These are phyloP conservation scores for Schoenoplectus triqueter DNA, from an alignment of 202 grass and related monocot species.

Conservation along the genomic window DNA sequence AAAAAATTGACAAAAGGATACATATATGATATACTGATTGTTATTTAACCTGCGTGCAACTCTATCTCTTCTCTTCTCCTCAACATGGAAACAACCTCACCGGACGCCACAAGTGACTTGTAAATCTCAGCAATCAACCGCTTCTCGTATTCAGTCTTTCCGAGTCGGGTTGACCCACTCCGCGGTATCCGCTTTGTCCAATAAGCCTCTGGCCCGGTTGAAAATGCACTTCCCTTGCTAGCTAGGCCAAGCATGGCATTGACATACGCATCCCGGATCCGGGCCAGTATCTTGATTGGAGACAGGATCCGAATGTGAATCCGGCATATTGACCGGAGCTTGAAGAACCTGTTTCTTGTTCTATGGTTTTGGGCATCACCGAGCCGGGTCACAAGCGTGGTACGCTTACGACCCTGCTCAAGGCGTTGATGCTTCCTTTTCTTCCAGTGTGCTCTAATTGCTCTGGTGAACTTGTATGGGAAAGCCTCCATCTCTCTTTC, in stretches of 20 bases:
- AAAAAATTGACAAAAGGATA: neutral
- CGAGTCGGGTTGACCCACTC: conserved; percentile 39
- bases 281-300: conserved; percentile 52
- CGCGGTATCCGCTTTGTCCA: conserved; percentile 63
- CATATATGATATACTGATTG: neutral
- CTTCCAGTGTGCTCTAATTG: conserved; percentile 72
- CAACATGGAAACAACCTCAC: conserved; percentile 49
- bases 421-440: conserved; percentile 49
- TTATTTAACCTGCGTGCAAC: conserved; percentile 23
- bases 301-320: conserved; percentile 42
- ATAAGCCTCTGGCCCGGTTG: conserved; percentile 47
- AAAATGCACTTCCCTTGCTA: conserved; percentile 44
- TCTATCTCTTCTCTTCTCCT: conserved; percentile 29
- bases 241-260: conserved; percentile 65
- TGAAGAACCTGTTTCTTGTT: conserved; percentile 39
- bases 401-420: conserved; percentile 37
- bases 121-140: conserved; percentile 79
- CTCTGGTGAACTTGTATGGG: conserved; percentile 65
- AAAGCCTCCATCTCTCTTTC: conserved; percentile 57
- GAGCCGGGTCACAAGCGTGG: conserved; percentile 51
- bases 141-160: conserved; percentile 57
- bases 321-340: conserved; percentile 44
- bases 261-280: conserved; percentile 73
- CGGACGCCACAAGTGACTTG: conserved; percentile 65
- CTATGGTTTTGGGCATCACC: conserved; percentile 33